Conservation (phyloP, 129 eudicot genomes). For the Lactuca sativa region DNA sequence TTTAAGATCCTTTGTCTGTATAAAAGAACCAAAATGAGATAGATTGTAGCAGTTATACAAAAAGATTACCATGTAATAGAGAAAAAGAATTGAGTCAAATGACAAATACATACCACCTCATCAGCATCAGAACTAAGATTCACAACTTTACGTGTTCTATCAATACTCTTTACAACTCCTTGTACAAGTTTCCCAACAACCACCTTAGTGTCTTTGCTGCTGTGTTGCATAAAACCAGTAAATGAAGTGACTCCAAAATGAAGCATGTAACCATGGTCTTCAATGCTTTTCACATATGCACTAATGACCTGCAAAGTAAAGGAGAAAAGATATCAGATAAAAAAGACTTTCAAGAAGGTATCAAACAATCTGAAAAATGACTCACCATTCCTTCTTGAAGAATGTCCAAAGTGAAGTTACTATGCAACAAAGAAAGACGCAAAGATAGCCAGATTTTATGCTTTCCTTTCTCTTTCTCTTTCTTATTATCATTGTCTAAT, state of each 20-base stretch:
- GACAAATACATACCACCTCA: conserved; percentile 56
- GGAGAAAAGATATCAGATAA: conserved; percentile 4
- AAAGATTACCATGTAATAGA: conserved; percentile 1
- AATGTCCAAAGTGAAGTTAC: conserved; percentile 61
- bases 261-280: conserved; percentile 95
- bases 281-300: conserved; percentile 92
- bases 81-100: neutral
- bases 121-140: conserved; percentile 73
- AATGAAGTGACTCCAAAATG: conserved; percentile 81
- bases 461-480: conserved; percentile 61
- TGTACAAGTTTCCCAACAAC: conserved; percentile 66
- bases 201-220: conserved; percentile 35
- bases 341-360: neutral
- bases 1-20: conserved; percentile 90
- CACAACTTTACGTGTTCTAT: conserved; percentile 77
- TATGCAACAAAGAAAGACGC: conserved; percentile 74
- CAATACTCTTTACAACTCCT: conserved; percentile 85
- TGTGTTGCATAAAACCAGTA: conserved; percentile 74
- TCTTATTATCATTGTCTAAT: conserved; percentile 62
- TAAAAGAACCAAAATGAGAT: conserved; percentile 17
- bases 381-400: conserved; percentile 98
- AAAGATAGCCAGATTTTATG: conserved; percentile 83
- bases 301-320: conserved; percentile 61
- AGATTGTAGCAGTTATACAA: neutral
- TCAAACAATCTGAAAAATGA: conserved; percentile 3